Base-by-base conservation (phyloP, 2,329 filamentous ascomycete genomes). In the Fusarium sp. region DNA sequence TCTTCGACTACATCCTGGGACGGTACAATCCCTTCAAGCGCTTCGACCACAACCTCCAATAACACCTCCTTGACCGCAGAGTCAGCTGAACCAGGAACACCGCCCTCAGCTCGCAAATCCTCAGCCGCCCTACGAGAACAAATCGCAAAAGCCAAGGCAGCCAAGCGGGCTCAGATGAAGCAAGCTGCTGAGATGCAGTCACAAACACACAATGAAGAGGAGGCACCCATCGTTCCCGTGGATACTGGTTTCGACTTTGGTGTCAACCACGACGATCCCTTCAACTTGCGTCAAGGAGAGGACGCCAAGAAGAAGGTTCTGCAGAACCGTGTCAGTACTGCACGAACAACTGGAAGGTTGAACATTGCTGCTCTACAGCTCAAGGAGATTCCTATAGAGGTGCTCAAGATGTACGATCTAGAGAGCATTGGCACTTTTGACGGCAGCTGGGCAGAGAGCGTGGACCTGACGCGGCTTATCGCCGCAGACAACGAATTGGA, bases 401-500 rank as follows among this genome's bases (percentile, higher is more conserved):
- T 98, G 0, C 79, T 96, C 77, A 87, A 88, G 51, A 98, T 98
- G 93, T 98, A 97, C 74, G 91, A 93, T 68, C 81, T 91, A 15
- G 88, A 93, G 49, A 83, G 85, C 2, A 83, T 88, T 52, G 86
- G 89, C 34, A 81, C 80, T 11, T 79, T 84, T 22, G 86, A 84
- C 32, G 85, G 88, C 10, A 87, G 89, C 31, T 98, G 95, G 95
- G 93, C 93, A 2, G 94, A 98, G 75, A 90, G 91, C 57, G 92
- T 98, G 10, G 94, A 98, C 72, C 78, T 98, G 41, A 90, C 89
- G 1, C 88, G 90, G 59, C 88, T 98, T 45, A 86, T 95, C 64
- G 93, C 91, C 6, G 93, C 94, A 8, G 93, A 97, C 72, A 98
- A 99, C 71, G 91, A 97, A 70, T 76, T 99, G 43, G 87, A 91